phyloP scores from a whole-genome alignment of 2,329 filamentous ascomycete species.

The Aspergillus sp. region DNA sequence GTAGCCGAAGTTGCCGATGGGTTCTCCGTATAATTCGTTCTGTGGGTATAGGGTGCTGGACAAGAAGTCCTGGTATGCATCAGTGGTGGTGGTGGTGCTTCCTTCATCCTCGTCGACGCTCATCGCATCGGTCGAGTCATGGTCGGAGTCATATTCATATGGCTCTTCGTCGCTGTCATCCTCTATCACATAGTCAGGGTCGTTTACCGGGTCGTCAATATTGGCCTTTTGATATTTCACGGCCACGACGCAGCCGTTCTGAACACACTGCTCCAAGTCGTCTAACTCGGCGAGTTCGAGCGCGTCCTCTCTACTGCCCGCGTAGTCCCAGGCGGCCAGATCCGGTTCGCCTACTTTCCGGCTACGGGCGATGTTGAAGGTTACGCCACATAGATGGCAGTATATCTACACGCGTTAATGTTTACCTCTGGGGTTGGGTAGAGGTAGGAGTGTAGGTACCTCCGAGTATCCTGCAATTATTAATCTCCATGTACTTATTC shows the following conservation, averaged over 20 bases:
- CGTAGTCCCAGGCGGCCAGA: neutral
- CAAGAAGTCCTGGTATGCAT: neutral
- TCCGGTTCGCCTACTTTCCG: neutral
- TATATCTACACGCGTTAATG: neutral
- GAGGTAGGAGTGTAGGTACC: too few relatives aligned
- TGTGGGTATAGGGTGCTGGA: neutral
- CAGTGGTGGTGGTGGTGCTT: neutral
- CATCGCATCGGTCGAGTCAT: neutral
- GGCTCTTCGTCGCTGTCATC: neutral
- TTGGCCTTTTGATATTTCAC: neutral
- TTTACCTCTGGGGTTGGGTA: too few relatives aligned
- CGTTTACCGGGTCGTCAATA: neutral
- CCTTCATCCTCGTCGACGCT: neutral
- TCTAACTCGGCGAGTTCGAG: too few relatives aligned
- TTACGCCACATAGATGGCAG: neutral
- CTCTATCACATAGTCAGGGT: neutral
- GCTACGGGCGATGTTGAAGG: neutral
- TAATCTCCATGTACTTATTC: too few relatives aligned
- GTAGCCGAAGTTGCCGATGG: neutral
- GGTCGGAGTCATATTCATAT: neutral
- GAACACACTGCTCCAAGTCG: too few relatives aligned
- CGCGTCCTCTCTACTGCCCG: too few relatives aligned
- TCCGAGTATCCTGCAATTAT: too few relatives aligned
- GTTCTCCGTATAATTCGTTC: neutral
- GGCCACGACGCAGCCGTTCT: neutral